Evolutionary conservation across 345 rosid genomes (phyloP), one percentile per base, ranked within the genome.

Genomic region (Lumnitzera littorea): DNA sequence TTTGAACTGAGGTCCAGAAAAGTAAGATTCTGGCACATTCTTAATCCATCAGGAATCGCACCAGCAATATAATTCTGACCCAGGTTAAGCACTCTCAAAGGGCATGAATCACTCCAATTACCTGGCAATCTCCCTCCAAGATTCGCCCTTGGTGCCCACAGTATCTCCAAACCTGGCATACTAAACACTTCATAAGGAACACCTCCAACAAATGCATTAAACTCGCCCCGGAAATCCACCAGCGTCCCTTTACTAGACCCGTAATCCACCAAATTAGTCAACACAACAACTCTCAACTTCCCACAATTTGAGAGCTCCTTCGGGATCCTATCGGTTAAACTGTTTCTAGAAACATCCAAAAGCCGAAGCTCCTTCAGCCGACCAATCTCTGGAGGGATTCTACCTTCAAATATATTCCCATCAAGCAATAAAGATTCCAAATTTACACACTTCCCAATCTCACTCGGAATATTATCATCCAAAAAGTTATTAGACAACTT

Each of bases 121-220:
- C 58, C 62, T 2, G 91, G 82, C 82, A 85, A 71, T 49, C 69
- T 57, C 3, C 87, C 87, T 5, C 64, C 76, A 50, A 85, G 80
- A 76, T 85, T 85, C 1, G 82, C 87, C 52, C 91, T 76, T 1
- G 91, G 91, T n/a, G 85, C 91, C 91, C 87, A 82, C 61, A 85
- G 62, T 60, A 85, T 69, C 84, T 80, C 76, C 61, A 85, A 53
- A 47, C 67, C 69, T 13, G 74, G 69, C 43, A 75, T 76, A 60
- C 51, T 56, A 55, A 73, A 51, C 55, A 85, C 54, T 63, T 78
- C 77, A 17, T 27, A 49, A 27, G 91, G 85, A 48, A 85, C 16
- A 5, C 67, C 76, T 13, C 76, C 78, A 2, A 71, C 76, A 60
- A 85, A 85, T 46, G 87, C 87, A 62, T 76, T 85, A 76, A 85